phyloP scores from a whole-genome alignment of 192 early-diverging fungal genomes.

The Linnemannia hyalina region DNA sequence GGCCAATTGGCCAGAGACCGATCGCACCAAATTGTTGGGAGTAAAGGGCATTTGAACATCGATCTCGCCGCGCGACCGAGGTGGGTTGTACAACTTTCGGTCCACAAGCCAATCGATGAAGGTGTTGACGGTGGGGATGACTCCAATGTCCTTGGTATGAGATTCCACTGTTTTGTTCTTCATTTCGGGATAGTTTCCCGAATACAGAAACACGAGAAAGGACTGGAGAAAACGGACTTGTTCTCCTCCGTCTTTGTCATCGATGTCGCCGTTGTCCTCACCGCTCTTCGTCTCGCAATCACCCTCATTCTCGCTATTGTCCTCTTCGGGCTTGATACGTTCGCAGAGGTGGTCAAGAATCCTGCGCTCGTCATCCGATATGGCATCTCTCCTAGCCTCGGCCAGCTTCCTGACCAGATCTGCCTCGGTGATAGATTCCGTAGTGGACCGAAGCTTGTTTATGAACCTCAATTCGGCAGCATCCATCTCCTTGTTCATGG shows the following conservation, averaged over 20 bases:
- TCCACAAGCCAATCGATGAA: constrained; percentile 11
- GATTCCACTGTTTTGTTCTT: not conserved
- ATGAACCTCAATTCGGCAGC: not conserved
- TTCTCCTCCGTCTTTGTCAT: not conserved
- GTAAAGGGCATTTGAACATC: too few relatives aligned
- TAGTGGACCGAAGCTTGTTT: not conserved
- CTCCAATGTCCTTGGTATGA: not conserved
- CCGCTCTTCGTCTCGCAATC: not conserved
- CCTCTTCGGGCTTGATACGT: not conserved
- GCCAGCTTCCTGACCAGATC: not conserved
- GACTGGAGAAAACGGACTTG: not conserved
- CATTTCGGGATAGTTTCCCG: not conserved
- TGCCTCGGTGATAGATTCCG: not conserved
- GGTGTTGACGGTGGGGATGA: not conserved
- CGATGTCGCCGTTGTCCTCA: not conserved
- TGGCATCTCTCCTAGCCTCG: constrained; percentile 4
- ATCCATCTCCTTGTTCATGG: not conserved
- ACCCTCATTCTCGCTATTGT: not conserved
- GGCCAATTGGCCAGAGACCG: too few relatives aligned
- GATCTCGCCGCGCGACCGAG: constrained; percentile 1
- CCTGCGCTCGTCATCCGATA: not conserved
- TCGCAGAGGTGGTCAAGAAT: not conserved
- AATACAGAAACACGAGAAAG: constrained; percentile 4
- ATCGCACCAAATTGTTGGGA: too few relatives aligned
- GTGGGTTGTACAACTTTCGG: not conserved